Base-by-base conservation (phyloP, 2,329 filamentous ascomycete genomes). In the Sphaerostilbella broomeana region DNA sequence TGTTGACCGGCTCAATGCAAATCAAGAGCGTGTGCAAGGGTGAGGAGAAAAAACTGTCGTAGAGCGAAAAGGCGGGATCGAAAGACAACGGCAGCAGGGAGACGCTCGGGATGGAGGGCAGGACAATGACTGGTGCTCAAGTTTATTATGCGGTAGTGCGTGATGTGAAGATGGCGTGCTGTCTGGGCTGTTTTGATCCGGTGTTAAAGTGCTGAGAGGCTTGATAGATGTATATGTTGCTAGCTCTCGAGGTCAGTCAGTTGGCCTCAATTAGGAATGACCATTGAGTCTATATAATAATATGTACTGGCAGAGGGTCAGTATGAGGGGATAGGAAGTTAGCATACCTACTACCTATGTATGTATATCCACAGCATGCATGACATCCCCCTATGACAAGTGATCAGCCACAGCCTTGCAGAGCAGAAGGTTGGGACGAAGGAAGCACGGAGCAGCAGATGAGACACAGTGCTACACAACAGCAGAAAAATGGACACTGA, bases 361-460 rank as follows among this genome's bases (percentile, higher is more conserved):
- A 35, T 35, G 13, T 22, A 35, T 27, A 29, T 36, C 34, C 19
- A 36, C 35, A 19, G 16, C 25, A 35, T 40, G 25, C 38, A 40
- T 19, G 38, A 10, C 20, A 29, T 24, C 4, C 24, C 27, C 24
- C 22, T 29, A 32, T 25, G 36, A 17, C 7, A 17, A 24, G 27
- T 13, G 24, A 35, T 28, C 30, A 26, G 38, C 32, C 31, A 29
- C 33, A 15, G 22, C 24, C 38, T 22, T 28, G 17, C 22, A 22
- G 9, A 33, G 18, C 11, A 13, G 11, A 18, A 20, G 17, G 9
- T n/a, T 33, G 18, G 18, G 5, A 7, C 22, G 22, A 12, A 25
- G 22, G 12, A 28, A 7, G 10, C 13, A 28, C 22, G 12, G 22
- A 25, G 22, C 22, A 25, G 22, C 22, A 12, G 22, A 8, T 8